These are phyloP conservation scores for Alternaria gaisen DNA, from an alignment of 2,329 filamentous ascomycete species.

Conservation along the genomic window DNA sequence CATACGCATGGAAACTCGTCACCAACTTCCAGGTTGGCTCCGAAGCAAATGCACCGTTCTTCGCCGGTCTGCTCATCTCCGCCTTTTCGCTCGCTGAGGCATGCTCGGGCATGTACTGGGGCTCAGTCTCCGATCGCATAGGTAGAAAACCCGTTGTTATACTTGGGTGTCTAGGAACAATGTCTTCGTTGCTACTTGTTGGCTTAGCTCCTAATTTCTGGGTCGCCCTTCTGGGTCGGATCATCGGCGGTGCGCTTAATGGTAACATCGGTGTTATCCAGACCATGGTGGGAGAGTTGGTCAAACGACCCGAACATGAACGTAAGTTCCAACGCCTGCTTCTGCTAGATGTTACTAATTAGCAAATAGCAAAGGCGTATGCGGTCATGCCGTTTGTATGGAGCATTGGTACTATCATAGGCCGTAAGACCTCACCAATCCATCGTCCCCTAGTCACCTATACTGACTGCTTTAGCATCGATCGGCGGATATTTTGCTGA, in stretches of 20 bases:
- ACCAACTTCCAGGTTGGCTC: slow-evolving; percentile 48
- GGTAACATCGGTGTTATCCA: slow-evolving; percentile 81
- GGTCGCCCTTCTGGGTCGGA: slow-evolving; percentile 79
- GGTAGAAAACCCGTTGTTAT: slow-evolving; percentile 53
- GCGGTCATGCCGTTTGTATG: slow-evolving; percentile 90
- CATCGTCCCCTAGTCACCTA: background rate
- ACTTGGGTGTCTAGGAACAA: slow-evolving; percentile 74
- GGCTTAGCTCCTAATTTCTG: slow-evolving; percentile 86
- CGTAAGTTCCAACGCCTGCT: slow-evolving; percentile 63
- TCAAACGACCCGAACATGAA: slow-evolving; percentile 84
- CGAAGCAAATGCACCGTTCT: slow-evolving; percentile 73
- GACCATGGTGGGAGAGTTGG: slow-evolving; percentile 91
- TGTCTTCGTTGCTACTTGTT: slow-evolving; percentile 82
- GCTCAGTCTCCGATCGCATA: slow-evolving; percentile 50
- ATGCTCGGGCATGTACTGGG: slow-evolving; percentile 75
- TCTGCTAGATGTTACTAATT: slow-evolving; percentile 62
- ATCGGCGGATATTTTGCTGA: slow-evolving; percentile 88
- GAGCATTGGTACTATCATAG: slow-evolving; percentile 88
- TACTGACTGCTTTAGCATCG: slow-evolving; percentile 61
- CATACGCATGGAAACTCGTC: slow-evolving; percentile 66
- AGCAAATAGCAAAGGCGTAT: slow-evolving; percentile 79
- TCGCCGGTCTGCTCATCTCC: slow-evolving; percentile 86
- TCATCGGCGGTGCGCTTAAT: slow-evolving; percentile 83
- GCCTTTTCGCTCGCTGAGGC: slow-evolving; percentile 89
- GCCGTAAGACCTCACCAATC: slow-evolving; percentile 53